These are phyloP conservation scores for Spergularia marina DNA, from an alignment of 148 eudicot species.

Conservation along the genomic window DNA sequence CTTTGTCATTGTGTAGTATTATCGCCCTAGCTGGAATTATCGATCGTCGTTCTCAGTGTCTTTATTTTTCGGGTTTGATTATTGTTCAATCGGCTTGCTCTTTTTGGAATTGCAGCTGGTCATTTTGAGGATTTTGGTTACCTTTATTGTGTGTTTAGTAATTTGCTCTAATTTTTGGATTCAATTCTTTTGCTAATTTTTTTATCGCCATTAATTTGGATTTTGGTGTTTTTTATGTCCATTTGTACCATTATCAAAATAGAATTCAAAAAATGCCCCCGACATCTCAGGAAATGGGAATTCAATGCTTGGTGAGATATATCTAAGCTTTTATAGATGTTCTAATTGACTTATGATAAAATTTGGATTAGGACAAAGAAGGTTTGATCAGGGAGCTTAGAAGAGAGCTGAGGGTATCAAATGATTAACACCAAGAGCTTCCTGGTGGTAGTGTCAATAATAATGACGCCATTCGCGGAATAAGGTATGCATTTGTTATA, in stretches of 20 bases:
- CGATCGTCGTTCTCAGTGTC: too few relatives aligned
- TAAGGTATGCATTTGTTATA: conserved; percentile 42
- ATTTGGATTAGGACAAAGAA: conserved; percentile 70
- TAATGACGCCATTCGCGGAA: conserved; percentile 68
- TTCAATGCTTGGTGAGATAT: conserved; percentile 25
- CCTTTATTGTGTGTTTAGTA: too few relatives aligned
- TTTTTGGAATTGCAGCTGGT: too few relatives aligned
- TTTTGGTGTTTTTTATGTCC: neutral
- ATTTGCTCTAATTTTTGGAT: too few relatives aligned
- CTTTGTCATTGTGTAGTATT: too few relatives aligned
- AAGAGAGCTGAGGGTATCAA: conserved; percentile 92
- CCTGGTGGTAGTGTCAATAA: conserved; percentile 57
- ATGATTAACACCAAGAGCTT: conserved; percentile 93
- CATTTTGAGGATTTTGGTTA: too few relatives aligned
- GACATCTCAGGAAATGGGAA: conserved; percentile 39
- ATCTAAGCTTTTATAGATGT: conserved; percentile 6
- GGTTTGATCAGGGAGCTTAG: conserved; percentile 85
- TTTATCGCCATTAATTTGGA: too few relatives aligned
- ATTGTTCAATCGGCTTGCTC: too few relatives aligned
- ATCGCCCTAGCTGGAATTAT: too few relatives aligned
- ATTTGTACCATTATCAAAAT: conserved; percentile 27
- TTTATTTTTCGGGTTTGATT: too few relatives aligned
- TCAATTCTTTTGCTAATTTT: too few relatives aligned
- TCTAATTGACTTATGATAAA: conserved; percentile 20
- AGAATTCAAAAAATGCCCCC: conserved; percentile 34